These are phyloP conservation scores for Boletus speciosus DNA, from an alignment of 768 basidiomycete genomes.

Conservation along the genomic window DNA sequence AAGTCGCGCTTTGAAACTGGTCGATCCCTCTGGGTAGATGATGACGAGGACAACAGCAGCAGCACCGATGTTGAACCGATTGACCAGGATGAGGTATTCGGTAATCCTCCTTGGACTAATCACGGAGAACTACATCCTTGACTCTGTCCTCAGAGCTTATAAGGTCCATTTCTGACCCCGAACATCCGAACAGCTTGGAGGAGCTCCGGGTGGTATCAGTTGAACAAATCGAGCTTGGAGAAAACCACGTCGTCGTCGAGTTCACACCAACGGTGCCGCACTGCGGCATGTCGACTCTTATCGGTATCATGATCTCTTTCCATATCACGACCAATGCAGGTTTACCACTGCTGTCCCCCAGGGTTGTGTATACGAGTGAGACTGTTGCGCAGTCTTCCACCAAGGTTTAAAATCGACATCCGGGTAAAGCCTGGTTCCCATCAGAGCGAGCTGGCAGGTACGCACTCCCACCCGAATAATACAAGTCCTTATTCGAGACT, in stretches of 20 bases:
- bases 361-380: constrained; percentile 96
- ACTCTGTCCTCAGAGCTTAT: constrained; percentile 66
- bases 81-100: constrained; percentile 91
- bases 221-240: constrained; percentile 66
- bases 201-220: constrained; percentile 93
- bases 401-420: constrained; percentile 93
- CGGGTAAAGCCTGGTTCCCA: constrained; percentile 91
- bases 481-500: background rate
- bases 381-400: constrained; percentile 82
- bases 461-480: constrained; percentile 20
- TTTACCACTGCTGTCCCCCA: background rate
- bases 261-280: constrained; percentile 98
- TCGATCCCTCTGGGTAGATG: constrained; percentile 60
- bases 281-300: constrained; percentile 95
- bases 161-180: constrained; percentile 89
- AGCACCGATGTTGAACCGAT: constrained; percentile 58
- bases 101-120: constrained; percentile 38
- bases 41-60: constrained; percentile 36
- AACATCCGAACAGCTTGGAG: constrained; percentile 91
- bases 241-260: constrained; percentile 78
- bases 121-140: background rate
- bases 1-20: constrained; percentile 38
- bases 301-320: constrained; percentile 50
- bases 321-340: background rate
- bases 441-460: constrained; percentile 88